A percentile compares a stretch with the other conserved stretches of the same genome.
phyloP scores from a whole-genome alignment of 225 moss, liverwort and hornwort species.

The Physcomitrium patens region DNA sequence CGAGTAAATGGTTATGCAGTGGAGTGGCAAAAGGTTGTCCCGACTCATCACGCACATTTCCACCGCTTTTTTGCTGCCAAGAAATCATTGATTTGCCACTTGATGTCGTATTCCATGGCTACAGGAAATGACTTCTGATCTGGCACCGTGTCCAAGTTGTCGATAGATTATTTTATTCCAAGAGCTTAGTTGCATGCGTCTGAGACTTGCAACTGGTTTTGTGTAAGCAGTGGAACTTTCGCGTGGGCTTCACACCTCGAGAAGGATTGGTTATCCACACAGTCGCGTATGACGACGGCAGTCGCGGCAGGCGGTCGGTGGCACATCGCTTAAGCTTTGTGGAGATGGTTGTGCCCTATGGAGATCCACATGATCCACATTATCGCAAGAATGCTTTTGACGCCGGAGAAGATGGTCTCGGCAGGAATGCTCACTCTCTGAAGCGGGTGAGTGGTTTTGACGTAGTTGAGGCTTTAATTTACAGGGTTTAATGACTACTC shows the following conservation, averaged over 20 bases:
- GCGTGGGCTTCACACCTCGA: constrained; percentile 94
- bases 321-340: constrained; percentile 97
- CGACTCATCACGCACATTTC: neutral
- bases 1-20: constrained; percentile 93
- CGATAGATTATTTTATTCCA: neutral
- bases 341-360: constrained; percentile 99
- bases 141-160: neutral
- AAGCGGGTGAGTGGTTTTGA: constrained; percentile 56
- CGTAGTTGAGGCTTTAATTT: neutral
- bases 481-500: too few species aligned
- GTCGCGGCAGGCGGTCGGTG: constrained; percentile 90
- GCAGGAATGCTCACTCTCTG: constrained; percentile 94
- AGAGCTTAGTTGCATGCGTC: neutral
- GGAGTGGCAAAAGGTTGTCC: constrained; percentile 92
- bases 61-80: too few species aligned
- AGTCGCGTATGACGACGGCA: constrained; percentile 93
- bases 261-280: constrained; percentile 96
- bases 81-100: neutral
- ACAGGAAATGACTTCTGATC: neutral
- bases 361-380: constrained; percentile 97
- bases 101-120: neutral
- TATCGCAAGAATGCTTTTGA: constrained; percentile 98
- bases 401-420: constrained; percentile 95
- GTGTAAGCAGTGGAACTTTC: constrained; percentile 91
- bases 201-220: constrained; percentile 25